Conservation (phyloP, 495 filamentous ascomycete genomes). For the Baudoinia panamericana region DNA sequence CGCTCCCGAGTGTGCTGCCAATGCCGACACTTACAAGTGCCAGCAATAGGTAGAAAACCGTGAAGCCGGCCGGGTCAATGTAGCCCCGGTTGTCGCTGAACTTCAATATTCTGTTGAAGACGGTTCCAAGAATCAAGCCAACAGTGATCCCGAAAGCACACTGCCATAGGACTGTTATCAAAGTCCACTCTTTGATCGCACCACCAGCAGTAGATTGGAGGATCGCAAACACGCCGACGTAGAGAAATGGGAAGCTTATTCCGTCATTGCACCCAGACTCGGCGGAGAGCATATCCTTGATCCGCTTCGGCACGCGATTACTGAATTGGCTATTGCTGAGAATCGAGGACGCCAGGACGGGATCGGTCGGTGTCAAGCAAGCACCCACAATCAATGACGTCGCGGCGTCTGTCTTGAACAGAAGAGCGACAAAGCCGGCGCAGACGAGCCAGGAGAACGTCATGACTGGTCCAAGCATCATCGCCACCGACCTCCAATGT, state of each 20-base stretch:
- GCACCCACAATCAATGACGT: constrained; percentile 36
- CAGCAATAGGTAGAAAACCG: constrained; percentile 40
- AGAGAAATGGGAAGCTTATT: constrained; percentile 38
- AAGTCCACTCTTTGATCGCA: constrained; percentile 34
- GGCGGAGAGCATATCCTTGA: constrained; percentile 36
- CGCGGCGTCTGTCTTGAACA: constrained; percentile 29
- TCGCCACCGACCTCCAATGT: constrained; percentile 33
- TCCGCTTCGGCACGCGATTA: constrained; percentile 32
- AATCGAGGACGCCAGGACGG: constrained; percentile 36
- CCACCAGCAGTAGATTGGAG: constrained; percentile 21
- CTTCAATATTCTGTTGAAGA: constrained; percentile 31
- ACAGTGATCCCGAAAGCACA: constrained; percentile 32
- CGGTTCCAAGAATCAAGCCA: constrained; percentile 31
- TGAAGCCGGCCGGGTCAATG: constrained; percentile 32
- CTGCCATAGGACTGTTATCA: constrained; percentile 39
- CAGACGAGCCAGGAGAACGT: constrained; percentile 37
- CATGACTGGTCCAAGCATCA: constrained; percentile 41
- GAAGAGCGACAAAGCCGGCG: constrained; percentile 27
- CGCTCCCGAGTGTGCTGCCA: constrained; percentile 33
- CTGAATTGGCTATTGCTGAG: constrained; percentile 35
- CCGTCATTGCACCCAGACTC: constrained; percentile 42
- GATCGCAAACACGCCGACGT: constrained; percentile 31
- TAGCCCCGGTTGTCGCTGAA: constrained; percentile 27
- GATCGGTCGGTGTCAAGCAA: constrained; percentile 40
- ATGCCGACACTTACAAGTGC: constrained; percentile 36